Evolutionary conservation across 2,329 filamentous ascomycete genomes (phyloP), one percentile per base, ranked within the genome.

Genomic region (Lasiodiplodia sp.): DNA sequence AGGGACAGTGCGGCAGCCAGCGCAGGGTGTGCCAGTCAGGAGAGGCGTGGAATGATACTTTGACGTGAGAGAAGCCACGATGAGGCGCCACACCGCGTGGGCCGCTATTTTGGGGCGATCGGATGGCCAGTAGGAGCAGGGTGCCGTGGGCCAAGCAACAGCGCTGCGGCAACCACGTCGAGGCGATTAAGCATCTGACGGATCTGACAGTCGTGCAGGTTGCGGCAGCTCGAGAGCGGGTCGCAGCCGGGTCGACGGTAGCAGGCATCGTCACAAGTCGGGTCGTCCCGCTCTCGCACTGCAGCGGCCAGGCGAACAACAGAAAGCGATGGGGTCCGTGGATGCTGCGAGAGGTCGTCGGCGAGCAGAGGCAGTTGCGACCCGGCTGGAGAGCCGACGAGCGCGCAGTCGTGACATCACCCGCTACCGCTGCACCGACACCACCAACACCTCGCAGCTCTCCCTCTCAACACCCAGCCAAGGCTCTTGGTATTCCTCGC

Each of bases 311-410:
- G 38, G 60, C 60, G 31, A 8, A 28, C 60, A 25, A 21, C 40
- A 34, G 31, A 4, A 25, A n/a, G 31, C 4, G 31, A 4, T 12
- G 53, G 7, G 28, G 5, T 3, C 21, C 25, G 11, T n/a, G 40
- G 25, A 18, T 18, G 7, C 5, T 11, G 23, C 28, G 21, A 21
- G 23, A 58, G 37, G 23, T 18, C 4, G 21, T 21, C 6, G 11
- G n/a, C 10, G 37, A 16, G 38, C 34, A 28, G 21, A 18, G 53
- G 37, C 25, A 18, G 14, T 4, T 8, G 31, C 47, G 60, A 47
- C 6, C 60, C 60, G 60, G 60, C 60, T 64, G 60, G 60, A 64
- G 60, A 64, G 60, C 60, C 60, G 60, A 52, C 34, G 44, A 25
- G 8, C 5, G 57, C 37, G 14, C 10, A 47, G 56, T 60, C 37